These are phyloP conservation scores for Puccinia brachypodii DNA, from an alignment of 1,284 basidiomycete genomes.

Conservation along the genomic window DNA sequence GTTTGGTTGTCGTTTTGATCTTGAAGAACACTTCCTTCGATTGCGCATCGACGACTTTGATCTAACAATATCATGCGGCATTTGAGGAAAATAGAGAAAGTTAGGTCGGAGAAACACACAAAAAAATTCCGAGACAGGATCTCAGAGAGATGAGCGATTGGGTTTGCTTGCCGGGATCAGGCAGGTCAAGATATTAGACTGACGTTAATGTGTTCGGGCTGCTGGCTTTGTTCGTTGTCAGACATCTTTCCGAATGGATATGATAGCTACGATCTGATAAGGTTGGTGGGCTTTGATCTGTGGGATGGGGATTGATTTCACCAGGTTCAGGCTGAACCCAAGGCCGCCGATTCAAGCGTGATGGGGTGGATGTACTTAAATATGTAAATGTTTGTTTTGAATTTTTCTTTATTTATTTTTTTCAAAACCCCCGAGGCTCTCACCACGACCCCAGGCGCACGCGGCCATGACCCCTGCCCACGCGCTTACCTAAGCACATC, in stretches of 20 bases:
- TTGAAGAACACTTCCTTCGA: slow-evolving; percentile 97
- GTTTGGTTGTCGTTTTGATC: slow-evolving; percentile 90
- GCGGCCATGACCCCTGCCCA: too few relatives aligned
- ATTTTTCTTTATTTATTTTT: too few relatives aligned
- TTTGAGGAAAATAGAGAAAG: not conserved
- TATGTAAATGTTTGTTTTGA: too few relatives aligned
- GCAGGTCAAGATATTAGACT: not conserved
- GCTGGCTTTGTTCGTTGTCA: slow-evolving; percentile 35
- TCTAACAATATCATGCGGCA: not conserved
- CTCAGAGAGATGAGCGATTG: not conserved
- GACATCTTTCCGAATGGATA: slow-evolving; percentile 26
- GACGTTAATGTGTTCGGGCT: slow-evolving; percentile 44
- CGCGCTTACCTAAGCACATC: too few relatives aligned
- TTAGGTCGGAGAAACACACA: not conserved
- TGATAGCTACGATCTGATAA: not conserved
- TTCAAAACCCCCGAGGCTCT: too few relatives aligned
- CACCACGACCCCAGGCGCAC: too few relatives aligned
- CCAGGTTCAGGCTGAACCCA: too few relatives aligned
- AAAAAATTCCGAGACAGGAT: not conserved
- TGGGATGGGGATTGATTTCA: not conserved
- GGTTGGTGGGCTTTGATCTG: not conserved
- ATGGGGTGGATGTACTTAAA: too few relatives aligned
- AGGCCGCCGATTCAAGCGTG: too few relatives aligned
- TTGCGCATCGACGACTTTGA: slow-evolving; percentile 67
- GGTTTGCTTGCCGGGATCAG: not conserved